Percentiles rank a stretch among this genome's conserved stretches.
Conservation (phyloP, 306 rosid genomes). For the Pterocarpus macrocarpus region DNA sequence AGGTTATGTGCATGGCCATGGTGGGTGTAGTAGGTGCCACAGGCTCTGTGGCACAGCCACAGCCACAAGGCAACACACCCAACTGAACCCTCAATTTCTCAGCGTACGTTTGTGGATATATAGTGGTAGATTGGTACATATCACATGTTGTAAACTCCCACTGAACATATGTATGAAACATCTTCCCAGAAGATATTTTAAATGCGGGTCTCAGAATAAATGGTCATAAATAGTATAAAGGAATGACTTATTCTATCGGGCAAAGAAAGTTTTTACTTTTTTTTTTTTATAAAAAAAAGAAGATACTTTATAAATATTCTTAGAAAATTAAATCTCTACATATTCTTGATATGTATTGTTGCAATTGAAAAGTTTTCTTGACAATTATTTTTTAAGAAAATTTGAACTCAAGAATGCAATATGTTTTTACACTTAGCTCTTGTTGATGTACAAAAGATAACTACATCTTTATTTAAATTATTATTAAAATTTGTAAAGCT, state of each 20-base stretch:
- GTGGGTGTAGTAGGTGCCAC: slow-evolving; percentile 13
- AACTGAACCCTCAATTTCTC: background rate
- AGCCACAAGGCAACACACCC: slow-evolving; percentile 1
- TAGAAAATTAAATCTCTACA: too few relatives aligned
- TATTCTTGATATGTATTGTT: too few relatives aligned
- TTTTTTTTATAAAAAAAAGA: too few relatives aligned
- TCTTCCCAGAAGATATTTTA: background rate
- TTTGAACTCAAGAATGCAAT: too few relatives aligned
- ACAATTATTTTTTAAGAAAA: too few relatives aligned
- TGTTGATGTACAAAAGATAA: too few relatives aligned
- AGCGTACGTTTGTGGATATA: background rate
- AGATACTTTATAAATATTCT: too few relatives aligned
- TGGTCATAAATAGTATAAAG: background rate
- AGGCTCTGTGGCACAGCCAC: slow-evolving; percentile 26
- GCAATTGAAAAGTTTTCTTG: too few relatives aligned
- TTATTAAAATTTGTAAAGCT: too few relatives aligned
- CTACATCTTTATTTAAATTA: too few relatives aligned
- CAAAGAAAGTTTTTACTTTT: background rate
- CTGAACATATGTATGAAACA: slow-evolving; percentile 8
- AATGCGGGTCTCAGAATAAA: slow-evolving; percentile 22
- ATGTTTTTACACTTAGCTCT: too few relatives aligned
- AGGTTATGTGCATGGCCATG: too few relatives aligned
- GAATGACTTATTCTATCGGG: background rate
- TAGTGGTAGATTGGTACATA: background rate
- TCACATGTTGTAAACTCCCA: slow-evolving; percentile 37